Evolutionary conservation across 345 rosid genomes (phyloP).

Genomic region (Zanthoxylum bungeanum): DNA sequence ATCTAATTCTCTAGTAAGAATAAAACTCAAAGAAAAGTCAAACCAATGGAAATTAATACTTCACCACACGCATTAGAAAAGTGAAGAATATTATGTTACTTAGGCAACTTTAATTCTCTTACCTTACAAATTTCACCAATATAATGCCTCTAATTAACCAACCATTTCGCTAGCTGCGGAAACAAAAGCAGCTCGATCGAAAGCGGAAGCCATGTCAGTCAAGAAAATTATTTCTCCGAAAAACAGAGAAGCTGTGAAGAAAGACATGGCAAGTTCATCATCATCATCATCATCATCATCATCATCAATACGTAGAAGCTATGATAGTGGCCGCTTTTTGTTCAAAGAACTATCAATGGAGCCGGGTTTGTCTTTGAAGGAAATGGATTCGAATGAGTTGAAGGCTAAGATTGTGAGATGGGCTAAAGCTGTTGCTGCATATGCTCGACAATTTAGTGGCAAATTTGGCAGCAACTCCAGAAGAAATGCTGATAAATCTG

Average conservation of each 20-base stretch:
- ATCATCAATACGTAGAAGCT: constrained; percentile 21
- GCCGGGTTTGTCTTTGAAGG: constrained; percentile 38
- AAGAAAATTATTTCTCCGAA: constrained; percentile 26
- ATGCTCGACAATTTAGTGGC: constrained; percentile 78
- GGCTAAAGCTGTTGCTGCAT: constrained; percentile 74
- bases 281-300: too few relatives aligned
- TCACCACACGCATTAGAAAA: constrained; percentile 15
- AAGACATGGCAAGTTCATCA: neutral
- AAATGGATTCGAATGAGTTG: constrained; percentile 59
- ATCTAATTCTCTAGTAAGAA: constrained; percentile 6
- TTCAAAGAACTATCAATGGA: constrained; percentile 41
- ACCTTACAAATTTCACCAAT: neutral
- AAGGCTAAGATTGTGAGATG: constrained; percentile 72
- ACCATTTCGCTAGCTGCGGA: neutral
- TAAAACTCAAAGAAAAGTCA: too few relatives aligned
- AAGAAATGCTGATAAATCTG: neutral
- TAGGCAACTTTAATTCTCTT: neutral
- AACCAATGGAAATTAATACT: constrained; percentile 21
- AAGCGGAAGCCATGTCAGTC: constrained; percentile 38
- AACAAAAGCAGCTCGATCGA: neutral
- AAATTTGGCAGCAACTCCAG: constrained; percentile 30
- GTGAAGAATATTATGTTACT: neutral
- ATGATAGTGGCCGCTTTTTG: constrained; percentile 37
- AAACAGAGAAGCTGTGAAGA: constrained; percentile 3
- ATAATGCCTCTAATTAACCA: neutral